phyloP scores from a whole-genome alignment of 192 early-diverging fungal genomes.

The Anaeromyces robustus region DNA sequence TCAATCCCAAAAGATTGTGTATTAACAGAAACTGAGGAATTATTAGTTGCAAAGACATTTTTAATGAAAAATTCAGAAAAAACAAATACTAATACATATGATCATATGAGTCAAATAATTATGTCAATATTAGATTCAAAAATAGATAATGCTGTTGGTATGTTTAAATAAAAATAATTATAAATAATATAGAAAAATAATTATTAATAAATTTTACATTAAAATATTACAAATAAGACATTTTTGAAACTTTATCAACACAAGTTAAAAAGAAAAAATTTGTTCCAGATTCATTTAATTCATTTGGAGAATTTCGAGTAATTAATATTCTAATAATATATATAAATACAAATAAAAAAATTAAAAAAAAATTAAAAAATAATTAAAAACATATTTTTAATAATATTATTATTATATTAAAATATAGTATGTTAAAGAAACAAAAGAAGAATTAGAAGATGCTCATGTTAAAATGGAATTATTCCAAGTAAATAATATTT shows the following conservation, averaged over 20 bases:
- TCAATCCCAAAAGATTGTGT: background rate
- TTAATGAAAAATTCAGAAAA: background rate
- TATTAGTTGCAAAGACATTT: background rate
- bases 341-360: too few relatives aligned
- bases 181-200: too few relatives aligned
- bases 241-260: conserved; percentile 4
- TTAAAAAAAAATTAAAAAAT: too few relatives aligned
- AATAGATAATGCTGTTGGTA: background rate
- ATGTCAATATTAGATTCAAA: background rate
- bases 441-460: background rate
- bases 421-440: background rate
- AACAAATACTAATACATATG: background rate
- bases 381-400: background rate
- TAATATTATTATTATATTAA: background rate
- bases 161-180: background rate
- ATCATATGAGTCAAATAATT: background rate
- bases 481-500: background rate
- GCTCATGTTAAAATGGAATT: conserved; percentile 2
- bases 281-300: background rate
- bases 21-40: background rate
- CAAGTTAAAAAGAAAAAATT: conserved; percentile 5
- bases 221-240: background rate
- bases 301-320: conserved; percentile 5
- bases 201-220: too few relatives aligned
- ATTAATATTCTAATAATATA: background rate